phyloP scores from a whole-genome alignment of 345 rosid genomes.

The Syzygium grande region DNA sequence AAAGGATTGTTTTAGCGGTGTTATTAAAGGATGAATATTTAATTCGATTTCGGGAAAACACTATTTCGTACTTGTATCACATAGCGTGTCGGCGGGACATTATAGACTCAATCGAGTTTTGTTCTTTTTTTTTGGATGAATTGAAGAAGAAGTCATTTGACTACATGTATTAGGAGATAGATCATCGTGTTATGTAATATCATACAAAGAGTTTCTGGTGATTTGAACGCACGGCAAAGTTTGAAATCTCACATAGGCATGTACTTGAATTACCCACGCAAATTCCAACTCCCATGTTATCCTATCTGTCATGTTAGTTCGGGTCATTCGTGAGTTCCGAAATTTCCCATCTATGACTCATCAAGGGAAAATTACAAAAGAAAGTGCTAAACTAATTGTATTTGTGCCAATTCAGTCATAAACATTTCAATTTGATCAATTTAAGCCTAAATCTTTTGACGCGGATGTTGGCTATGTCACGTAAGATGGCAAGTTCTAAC shows the following conservation, averaged over 20 bases:
- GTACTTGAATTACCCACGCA: background rate
- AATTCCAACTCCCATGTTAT: background rate
- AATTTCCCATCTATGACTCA: background rate
- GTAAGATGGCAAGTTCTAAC: too few relatives aligned
- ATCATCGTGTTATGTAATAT: background rate
- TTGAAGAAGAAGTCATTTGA: background rate
- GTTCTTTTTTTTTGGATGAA: background rate
- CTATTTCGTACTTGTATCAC: background rate
- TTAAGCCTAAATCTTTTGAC: too few relatives aligned
- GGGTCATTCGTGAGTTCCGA: background rate
- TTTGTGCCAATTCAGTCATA: too few relatives aligned
- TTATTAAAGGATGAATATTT: background rate
- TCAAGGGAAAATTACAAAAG: background rate
- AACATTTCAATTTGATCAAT: too few relatives aligned
- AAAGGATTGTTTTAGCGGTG: background rate
- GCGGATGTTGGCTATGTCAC: too few relatives aligned
- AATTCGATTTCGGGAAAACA: background rate
- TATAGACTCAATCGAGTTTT: background rate
- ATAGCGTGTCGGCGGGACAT: background rate
- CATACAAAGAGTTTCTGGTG: background rate
- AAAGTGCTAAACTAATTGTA: too few relatives aligned
- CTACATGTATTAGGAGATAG: background rate
- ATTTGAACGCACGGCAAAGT: background rate
- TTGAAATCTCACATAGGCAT: background rate
- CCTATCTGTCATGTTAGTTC: too few relatives aligned